Conservation (phyloP, 192 early-diverging fungal genomes). For the Coemansia sp. region DNA sequence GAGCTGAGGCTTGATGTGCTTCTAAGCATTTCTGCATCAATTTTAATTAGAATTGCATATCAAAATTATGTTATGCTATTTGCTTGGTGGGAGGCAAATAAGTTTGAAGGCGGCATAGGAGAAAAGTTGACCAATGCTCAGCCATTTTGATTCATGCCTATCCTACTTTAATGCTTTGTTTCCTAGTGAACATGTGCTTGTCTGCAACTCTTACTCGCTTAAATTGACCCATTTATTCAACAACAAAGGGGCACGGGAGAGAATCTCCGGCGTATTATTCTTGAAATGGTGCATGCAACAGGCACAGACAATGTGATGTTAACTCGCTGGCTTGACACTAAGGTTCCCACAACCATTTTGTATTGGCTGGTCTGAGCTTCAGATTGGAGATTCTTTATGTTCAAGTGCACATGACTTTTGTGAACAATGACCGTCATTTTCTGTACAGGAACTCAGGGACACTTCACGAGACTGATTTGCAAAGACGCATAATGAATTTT, state of each 20-base stretch:
- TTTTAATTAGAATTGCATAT: no score
- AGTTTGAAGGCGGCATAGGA: not conserved
- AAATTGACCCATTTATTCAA: slow-evolving; percentile 3
- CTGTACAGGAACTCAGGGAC: not conserved
- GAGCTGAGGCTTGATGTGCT: no score
- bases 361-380: not conserved
- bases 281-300: slow-evolving; percentile 1
- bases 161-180: not conserved
- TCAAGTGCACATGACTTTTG: not conserved
- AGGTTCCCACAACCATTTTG: not conserved
- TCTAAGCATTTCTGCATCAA: no score
- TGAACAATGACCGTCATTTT: not conserved
- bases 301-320: not conserved
- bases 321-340: slow-evolving; percentile 1
- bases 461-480: not conserved
- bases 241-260: not conserved
- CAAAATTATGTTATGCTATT: no score
- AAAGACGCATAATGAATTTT: not conserved
- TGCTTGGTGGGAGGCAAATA: not conserved
- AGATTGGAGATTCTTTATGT: not conserved
- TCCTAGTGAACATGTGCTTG: not conserved
- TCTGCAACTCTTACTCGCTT: slow-evolving; percentile 2
- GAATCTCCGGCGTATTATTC: not conserved
- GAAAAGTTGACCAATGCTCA: not conserved
- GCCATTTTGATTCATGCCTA: slow-evolving; percentile 5